Conservation (phyloP, 768 basidiomycete genomes). For the Termitomyces sp. region DNA sequence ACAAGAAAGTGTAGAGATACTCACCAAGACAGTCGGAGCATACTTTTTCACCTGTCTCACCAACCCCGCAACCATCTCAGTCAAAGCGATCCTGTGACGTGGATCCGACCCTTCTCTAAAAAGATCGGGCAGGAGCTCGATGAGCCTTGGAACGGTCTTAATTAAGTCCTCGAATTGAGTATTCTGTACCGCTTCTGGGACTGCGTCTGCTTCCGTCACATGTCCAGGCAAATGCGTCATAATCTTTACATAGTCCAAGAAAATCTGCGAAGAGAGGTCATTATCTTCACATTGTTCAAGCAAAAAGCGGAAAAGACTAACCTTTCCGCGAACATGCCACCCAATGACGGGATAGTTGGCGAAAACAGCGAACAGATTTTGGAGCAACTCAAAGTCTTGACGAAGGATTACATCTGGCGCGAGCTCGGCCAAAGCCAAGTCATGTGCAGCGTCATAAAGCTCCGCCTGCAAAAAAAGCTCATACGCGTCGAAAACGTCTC, state of each 20-base stretch:
- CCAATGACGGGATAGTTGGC: constrained; percentile 52
- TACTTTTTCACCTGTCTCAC: constrained; percentile 53
- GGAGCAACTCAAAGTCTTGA: constrained; percentile 56
- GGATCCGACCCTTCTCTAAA: constrained; percentile 50
- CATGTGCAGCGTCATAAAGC: constrained; percentile 69
- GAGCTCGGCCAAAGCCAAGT: constrained; percentile 78
- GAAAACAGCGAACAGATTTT: constrained; percentile 65
- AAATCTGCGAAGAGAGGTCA: constrained; percentile 35
- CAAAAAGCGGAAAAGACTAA: constrained; percentile 21
- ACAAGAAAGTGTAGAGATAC: constrained; percentile 18
- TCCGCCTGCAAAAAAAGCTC: constrained; percentile 69
- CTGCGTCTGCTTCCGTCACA: constrained; percentile 28
- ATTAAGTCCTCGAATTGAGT: constrained; percentile 56
- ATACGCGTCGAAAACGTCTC: constrained; percentile 68
- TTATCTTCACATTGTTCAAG: background rate
- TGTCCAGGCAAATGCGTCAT: constrained; percentile 57
- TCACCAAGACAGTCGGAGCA: constrained; percentile 55
- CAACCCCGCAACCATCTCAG: constrained; percentile 67
- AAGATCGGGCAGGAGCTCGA: constrained; percentile 64
- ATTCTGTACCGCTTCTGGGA: constrained; percentile 40
- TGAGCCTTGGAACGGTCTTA: constrained; percentile 56
- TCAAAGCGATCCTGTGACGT: constrained; percentile 65
- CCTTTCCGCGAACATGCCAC: constrained; percentile 86
- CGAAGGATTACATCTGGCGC: constrained; percentile 84
- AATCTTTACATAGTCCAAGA: constrained; percentile 67